Conservation (phyloP, 352 stramenopile species). For the Elongisporangium undulatum region DNA sequence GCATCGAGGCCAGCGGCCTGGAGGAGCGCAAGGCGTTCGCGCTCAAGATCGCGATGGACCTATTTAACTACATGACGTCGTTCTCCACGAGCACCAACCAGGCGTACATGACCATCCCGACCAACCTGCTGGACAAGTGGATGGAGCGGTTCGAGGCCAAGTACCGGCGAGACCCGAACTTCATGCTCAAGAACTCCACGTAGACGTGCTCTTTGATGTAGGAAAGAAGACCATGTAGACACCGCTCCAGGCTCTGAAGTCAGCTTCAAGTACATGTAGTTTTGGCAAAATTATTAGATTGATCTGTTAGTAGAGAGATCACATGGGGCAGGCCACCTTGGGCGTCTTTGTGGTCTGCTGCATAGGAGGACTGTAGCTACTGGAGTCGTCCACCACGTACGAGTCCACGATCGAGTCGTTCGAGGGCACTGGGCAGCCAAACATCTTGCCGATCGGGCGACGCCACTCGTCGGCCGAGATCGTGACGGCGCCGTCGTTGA, state of each 20-base stretch:
- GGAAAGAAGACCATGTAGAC: too few relatives aligned
- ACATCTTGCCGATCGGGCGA: constrained; percentile 29
- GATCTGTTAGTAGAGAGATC: background rate
- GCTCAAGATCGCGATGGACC: constrained; percentile 89
- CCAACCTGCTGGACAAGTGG: constrained; percentile 90
- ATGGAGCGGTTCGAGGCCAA: constrained; percentile 89
- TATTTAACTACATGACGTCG: constrained; percentile 92
- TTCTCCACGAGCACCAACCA: constrained; percentile 76
- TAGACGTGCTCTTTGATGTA: background rate
- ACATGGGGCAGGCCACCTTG: background rate
- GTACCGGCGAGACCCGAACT: constrained; percentile 87
- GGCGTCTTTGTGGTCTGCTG: background rate
- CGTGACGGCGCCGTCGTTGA: constrained; percentile 25
- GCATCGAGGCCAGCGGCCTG: constrained; percentile 58
- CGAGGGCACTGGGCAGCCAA: constrained; percentile 30
- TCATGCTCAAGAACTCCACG: constrained; percentile 80
- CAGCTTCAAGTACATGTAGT: background rate
- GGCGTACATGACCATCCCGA: constrained; percentile 86
- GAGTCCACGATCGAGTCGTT: constrained; percentile 11
- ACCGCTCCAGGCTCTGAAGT: too few relatives aligned
- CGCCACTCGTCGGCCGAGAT: constrained; percentile 30
- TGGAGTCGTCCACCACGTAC: constrained; percentile 6
- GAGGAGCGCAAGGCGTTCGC: constrained; percentile 78
- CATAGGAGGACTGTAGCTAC: background rate
- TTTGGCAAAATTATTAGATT: background rate